Percentiles rank a stretch among this genome's conserved stretches.
Evolutionary conservation across 1,284 basidiomycete species (phyloP).

Genomic region (Cutaneotrichosporon mucoides): DNA sequence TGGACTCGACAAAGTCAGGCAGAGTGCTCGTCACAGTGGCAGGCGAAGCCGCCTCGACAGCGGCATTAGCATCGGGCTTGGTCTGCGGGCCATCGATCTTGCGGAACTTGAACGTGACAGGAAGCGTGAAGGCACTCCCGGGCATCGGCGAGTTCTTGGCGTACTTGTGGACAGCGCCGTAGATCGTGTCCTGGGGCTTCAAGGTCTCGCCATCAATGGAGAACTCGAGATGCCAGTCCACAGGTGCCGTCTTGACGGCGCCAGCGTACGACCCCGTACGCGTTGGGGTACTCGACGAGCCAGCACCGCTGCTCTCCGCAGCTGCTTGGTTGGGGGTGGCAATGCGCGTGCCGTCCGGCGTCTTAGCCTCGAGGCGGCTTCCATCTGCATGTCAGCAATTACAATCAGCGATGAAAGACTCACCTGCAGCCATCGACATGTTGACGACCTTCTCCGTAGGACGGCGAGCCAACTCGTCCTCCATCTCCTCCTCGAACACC

Average conservation of each 20-base stretch:
- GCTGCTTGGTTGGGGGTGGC: constrained; percentile 66
- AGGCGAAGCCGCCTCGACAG: constrained; percentile 23
- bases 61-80: constrained; percentile 5
- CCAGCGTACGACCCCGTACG: constrained; percentile 78
- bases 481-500: constrained; percentile 58
- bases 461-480: constrained; percentile 51
- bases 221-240: constrained; percentile 96
- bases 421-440: constrained; percentile 61
- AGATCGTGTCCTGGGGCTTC: constrained; percentile 84
- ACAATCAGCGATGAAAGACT: background rate
- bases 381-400: constrained; percentile 61
- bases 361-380: constrained; percentile 86
- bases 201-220: constrained; percentile 80
- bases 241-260: constrained; percentile 83
- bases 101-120: constrained; percentile 71
- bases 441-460: constrained; percentile 76
- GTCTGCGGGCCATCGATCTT: constrained; percentile 81
- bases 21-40: constrained; percentile 42
- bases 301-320: constrained; percentile 18
- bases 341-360: constrained; percentile 89
- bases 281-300: constrained; percentile 39
- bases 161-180: constrained; percentile 78
- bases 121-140: constrained; percentile 19
- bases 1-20: constrained; percentile 72
- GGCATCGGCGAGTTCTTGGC: constrained; percentile 12